Evolutionary conservation across 2,329 filamentous ascomycete species (phyloP), one percentile per base, ranked within the genome.

Genomic region (Aspergillus sp.): DNA sequence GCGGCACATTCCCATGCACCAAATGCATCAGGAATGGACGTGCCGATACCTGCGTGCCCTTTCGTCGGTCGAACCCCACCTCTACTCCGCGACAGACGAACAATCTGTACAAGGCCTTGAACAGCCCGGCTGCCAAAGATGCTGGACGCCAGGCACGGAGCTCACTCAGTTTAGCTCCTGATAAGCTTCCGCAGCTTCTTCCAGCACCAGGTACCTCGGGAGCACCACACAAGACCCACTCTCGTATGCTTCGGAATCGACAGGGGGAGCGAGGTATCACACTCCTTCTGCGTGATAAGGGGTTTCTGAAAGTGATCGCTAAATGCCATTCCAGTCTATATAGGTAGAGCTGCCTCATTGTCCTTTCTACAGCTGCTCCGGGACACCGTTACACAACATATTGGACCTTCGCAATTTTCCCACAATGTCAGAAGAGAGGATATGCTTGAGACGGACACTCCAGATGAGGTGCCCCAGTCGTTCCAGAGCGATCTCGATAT

Each of bases 321-420:
- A 60, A 64, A 15, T 5, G 4, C 11, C 7, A 2, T 1, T 31
- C 11, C 48, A 75, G 73, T 75, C 1, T 75, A 71, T 43, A 68
- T 75, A 7, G 73, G 73, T 30, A 73, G 72, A 41, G 72, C 72
- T 7, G 73, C 73, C 2, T 74, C 73, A 76, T 72, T 87, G 15
- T 86, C 85, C 0, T 87, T 87, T 60, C 72, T 87, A 1, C 83
- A 86, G 60, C 78, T 85, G 41, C 75, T 85, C 15, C 79, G 83
- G 15, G 76, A 81, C 82, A 64, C 69, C 1, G 71, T 75, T 28
- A 79, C 80, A 9, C 80, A 81, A 34, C 79, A 84, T 61, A 83
- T 85, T 58, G 84, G 84, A 0, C 83, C 83, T 1, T 85, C 83
- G 0, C 77, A 80, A 17, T 86, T 86, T 67, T 84, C 84, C 0